Evolutionary conservation across 345 rosid genomes (phyloP), one percentile per base, ranked within the genome.

Genomic region (Raphanus sativus): DNA sequence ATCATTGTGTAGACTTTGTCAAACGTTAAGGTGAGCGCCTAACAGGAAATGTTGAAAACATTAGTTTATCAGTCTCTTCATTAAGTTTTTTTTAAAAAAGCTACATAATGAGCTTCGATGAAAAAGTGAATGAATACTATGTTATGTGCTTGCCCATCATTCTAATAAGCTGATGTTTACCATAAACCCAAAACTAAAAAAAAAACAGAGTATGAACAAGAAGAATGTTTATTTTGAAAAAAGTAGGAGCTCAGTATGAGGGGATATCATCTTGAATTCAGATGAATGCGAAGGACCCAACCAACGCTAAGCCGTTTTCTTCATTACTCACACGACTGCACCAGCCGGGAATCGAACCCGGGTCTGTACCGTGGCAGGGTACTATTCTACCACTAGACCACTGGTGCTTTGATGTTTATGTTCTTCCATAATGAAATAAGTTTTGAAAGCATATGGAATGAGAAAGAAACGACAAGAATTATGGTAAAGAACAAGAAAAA

Each of bases 361-460:
- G 90, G 90, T 84, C 87, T 85, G 86, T 85, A 88, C 90, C 82
- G 85, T 86, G 87, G 88, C 86, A 89, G 85, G 88, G 87, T 87
- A 88, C 83, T 77, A 81, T 83, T 85, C 69, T 81, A 83, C 77
- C 85, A 84, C 86, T 81, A 77, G 85, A 81, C 85, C 85, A 73
- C 84, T 70, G 81, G 86, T 80, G 81, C 82, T 71, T 16, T 8
- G 17, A 0, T 75, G 16, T 11, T 40, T 40, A 34, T 34, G 38
- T 6, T 34, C 7, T 8, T 32, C 36, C 2, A 34, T 34, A 33
- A 33, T 33, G 8, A 26, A 26, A 26, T n/a, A n/a, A n/a, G n/a
- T n/a, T n/a, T n/a, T n/a, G n/a, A n/a, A n/a, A n/a, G n/a, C n/a
- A n/a, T n/a, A 28, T 28, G 33, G 33, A 30, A 30, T 30, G 33